Conservation (phyloP, 164 flowering plant species). For the Magnolia officinalis region DNA sequence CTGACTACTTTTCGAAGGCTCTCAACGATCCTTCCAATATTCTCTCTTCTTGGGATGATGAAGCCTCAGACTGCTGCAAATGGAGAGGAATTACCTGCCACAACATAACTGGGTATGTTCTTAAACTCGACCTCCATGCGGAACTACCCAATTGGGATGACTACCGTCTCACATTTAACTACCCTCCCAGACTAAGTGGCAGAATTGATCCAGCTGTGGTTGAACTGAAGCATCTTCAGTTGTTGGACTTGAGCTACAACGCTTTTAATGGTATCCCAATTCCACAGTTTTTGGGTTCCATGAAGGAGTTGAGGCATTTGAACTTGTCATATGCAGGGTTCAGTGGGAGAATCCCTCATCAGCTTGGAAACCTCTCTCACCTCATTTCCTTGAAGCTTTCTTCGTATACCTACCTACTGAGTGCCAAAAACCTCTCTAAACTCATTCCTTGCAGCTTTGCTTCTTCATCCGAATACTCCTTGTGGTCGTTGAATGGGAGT, state of each 20-base stretch:
- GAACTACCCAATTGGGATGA: no score
- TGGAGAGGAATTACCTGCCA: no score
- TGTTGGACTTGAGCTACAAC: neutral
- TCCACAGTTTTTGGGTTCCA: conserved; percentile 6
- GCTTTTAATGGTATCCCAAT: neutral
- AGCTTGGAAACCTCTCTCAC: conserved; percentile 14
- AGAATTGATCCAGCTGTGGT: neutral
- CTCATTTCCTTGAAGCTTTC: neutral
- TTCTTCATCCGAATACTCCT: no score
- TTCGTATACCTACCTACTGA: neutral
- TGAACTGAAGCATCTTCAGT: neutral
- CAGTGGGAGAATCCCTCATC: conserved; percentile 4
- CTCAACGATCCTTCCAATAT: no score
- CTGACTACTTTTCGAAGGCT: no score
- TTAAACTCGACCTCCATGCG: no score
- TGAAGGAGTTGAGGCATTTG: conserved; percentile 4
- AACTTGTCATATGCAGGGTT: conserved; percentile 3
- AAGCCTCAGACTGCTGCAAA: no score
- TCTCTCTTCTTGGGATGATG: no score
- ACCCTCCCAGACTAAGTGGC: neutral
- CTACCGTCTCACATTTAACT: no score
- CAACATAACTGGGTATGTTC: no score
- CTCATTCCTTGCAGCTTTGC: no score
- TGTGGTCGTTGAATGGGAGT: conserved; percentile 6
- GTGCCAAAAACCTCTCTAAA: conserved; percentile 1